These are phyloP conservation scores for Solanum chilense DNA, from an alignment of 257 asterid species.

Conservation along the genomic window DNA sequence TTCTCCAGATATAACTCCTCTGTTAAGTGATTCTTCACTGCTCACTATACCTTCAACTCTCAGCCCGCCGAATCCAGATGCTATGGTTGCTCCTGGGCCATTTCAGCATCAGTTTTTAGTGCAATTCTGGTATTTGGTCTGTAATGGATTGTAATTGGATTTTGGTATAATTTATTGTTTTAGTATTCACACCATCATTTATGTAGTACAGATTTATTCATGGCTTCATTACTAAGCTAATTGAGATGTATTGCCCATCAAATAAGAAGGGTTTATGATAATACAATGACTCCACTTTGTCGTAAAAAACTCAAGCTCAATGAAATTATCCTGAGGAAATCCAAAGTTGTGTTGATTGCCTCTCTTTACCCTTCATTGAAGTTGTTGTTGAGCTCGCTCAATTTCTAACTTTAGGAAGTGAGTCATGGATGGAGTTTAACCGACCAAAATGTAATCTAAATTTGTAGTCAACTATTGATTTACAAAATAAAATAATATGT, in stretches of 20 bases:
- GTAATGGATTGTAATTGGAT: slow-evolving; percentile 3
- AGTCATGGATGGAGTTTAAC: too few relatives aligned
- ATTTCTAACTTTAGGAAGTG: slow-evolving; percentile 23
- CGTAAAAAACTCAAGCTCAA: background rate
- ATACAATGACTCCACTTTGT: background rate
- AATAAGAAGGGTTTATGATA: background rate
- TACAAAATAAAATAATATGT: too few relatives aligned
- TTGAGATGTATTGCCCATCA: background rate
- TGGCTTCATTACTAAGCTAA: background rate
- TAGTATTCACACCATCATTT: background rate
- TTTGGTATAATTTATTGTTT: background rate
- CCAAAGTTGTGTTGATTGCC: slow-evolving; percentile 79
- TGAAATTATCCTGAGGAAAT: slow-evolving; percentile 25
- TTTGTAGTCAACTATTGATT: too few relatives aligned
- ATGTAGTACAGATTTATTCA: background rate
- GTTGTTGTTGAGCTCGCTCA: slow-evolving; percentile 32
- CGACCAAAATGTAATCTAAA: background rate
- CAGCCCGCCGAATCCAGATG: slow-evolving; percentile 97
- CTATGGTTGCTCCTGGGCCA: slow-evolving; percentile 35
- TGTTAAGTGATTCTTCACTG: slow-evolving; percentile 42
- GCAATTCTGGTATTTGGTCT: slow-evolving; percentile 17
- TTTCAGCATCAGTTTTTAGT: slow-evolving; percentile 13
- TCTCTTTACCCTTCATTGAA: slow-evolving; percentile 79
- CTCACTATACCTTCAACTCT: slow-evolving; percentile 86
- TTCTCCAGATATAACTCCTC: slow-evolving; percentile 74